Evolutionary conservation across 331 rosid genomes (phyloP), one percentile per base, ranked within the genome.

Genomic region (Phaseolus coccineus): DNA sequence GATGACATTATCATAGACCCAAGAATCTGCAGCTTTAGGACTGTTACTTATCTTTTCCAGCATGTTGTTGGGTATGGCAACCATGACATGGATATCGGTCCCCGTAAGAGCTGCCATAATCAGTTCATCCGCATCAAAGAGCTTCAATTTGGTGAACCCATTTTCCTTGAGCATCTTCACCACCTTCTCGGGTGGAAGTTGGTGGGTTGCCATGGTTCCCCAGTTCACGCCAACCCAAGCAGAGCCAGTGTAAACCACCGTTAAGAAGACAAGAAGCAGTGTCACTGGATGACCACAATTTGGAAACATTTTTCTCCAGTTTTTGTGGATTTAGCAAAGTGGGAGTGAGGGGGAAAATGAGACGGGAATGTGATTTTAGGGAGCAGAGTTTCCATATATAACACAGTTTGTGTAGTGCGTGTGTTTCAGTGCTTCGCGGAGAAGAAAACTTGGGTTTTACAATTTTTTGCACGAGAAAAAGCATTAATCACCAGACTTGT

Each of bases 181-280:
- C 47, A 92, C 92, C 77, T 83, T 92, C 82, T 84, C 82, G 0
- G 94, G 88, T 1, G 93, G 87, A 63, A 92, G 92, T 51, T 88
- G 89, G 78, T 87, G 90, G 4, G 85, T 87, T 0, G 94, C 86
- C 89, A 89, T 86, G 14, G 97, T 94, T 73, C 98, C 98, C 98
- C 98, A 94, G 83, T 94, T 94, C 72, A 90, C 94, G 15, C 97
- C 98, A 51, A 94, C 80, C 73, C 90, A 81, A 9, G 64, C 80
- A 73, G 15, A 40, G 5, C 85, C 87, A 42, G 58, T 28, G 3
- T 80, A 39, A 7, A 59, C 58, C 77, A 37, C 31, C 8, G 64
- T 70, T 65, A 69, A n/a, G 15, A 88, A 73, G 35, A 72, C 78
- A 33, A 92, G 39, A 67, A 82, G 13, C 42, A 90, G 44, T 30